These are phyloP conservation scores for Vickermania ingenoplastis DNA, from an alignment of 208 protist species.

Conservation along the genomic window DNA sequence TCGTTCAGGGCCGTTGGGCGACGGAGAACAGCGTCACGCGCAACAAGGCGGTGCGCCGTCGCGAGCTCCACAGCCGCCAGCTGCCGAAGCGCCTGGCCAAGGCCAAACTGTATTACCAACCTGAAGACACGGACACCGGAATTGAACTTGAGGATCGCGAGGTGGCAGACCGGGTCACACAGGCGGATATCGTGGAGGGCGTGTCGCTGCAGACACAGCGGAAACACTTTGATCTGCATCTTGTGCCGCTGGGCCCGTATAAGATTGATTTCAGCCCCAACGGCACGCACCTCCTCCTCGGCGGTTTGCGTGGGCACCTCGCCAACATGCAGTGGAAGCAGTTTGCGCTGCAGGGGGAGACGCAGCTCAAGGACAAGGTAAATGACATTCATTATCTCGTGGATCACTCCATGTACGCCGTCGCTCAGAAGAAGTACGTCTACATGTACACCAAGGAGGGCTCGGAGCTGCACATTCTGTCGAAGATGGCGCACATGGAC, in stretches of 20 bases:
- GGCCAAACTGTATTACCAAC: conserved; percentile 51
- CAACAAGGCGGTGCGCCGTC: conserved; percentile 37
- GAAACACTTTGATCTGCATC: conserved; percentile 90
- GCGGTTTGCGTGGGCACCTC: conserved; percentile 93
- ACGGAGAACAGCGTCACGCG: conserved; percentile 60
- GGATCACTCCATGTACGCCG: conserved; percentile 96
- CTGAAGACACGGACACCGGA: conserved; percentile 56
- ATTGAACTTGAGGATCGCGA: conserved; percentile 80
- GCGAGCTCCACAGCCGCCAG: conserved; percentile 41
- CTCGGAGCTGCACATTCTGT: conserved; percentile 95
- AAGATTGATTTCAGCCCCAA: conserved; percentile 89
- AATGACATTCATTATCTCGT: conserved; percentile 94
- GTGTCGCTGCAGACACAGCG: conserved; percentile 90
- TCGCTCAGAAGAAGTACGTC: conserved; percentile 98
- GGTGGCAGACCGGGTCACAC: conserved; percentile 89
- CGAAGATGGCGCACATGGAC: conserved; percentile 91
- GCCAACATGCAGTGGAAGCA: conserved; percentile 93
- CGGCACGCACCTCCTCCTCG: conserved; percentile 90
- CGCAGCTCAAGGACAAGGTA: conserved; percentile 90
- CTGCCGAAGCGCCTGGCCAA: conserved; percentile 62
- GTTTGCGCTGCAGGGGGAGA: conserved; percentile 88
- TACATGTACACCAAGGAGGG: conserved; percentile 99
- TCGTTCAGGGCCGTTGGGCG: conserved; percentile 71
- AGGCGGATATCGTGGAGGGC: conserved; percentile 77
- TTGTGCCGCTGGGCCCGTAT: conserved; percentile 94